Percentiles rank a stretch among this genome's conserved stretches.
phyloP scores from a whole-genome alignment of 306 rosid species.

The Argentina anserina region DNA sequence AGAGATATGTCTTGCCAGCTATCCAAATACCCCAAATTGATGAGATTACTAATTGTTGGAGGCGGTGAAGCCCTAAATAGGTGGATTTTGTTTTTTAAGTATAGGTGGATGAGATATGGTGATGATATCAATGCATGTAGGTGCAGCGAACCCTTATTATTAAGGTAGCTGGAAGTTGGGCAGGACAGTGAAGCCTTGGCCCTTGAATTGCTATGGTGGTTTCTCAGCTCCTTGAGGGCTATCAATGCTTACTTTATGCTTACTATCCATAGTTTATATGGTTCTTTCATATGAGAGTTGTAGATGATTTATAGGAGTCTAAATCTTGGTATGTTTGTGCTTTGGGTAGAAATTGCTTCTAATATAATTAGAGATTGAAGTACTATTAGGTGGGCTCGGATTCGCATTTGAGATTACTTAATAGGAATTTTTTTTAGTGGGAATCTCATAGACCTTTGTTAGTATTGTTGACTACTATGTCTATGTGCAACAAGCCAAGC shows the following conservation, averaged over 20 bases:
- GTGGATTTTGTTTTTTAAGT: conserved; percentile 33
- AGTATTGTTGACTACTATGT: conserved; percentile 8
- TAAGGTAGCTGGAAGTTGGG: conserved; percentile 60
- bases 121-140: conserved; percentile 68
- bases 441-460: conserved; percentile 46
- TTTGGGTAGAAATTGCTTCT: background rate
- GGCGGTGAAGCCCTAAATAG: conserved; percentile 26
- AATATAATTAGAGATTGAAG: conserved; percentile 19
- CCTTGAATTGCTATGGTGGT: conserved; percentile 23
- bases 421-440: conserved; percentile 35
- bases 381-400: conserved; percentile 17
- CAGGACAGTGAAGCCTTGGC: conserved; percentile 54
- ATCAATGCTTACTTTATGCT: conserved; percentile 19
- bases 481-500: background rate
- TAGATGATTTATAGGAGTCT: background rate
- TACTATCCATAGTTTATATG: conserved; percentile 10
- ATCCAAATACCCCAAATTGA: conserved; percentile 21
- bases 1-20: conserved; percentile 31
- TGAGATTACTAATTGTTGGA: conserved; percentile 32
- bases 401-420: conserved; percentile 29
- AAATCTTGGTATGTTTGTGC: conserved; percentile 2
- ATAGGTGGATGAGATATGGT: conserved; percentile 49
- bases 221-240: conserved; percentile 22
- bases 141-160: conserved; percentile 48
- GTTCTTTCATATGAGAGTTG: background rate